These are phyloP conservation scores for Thraustochytrium striatum DNA, from an alignment of 352 stramenopile species.

Conservation along the genomic window DNA sequence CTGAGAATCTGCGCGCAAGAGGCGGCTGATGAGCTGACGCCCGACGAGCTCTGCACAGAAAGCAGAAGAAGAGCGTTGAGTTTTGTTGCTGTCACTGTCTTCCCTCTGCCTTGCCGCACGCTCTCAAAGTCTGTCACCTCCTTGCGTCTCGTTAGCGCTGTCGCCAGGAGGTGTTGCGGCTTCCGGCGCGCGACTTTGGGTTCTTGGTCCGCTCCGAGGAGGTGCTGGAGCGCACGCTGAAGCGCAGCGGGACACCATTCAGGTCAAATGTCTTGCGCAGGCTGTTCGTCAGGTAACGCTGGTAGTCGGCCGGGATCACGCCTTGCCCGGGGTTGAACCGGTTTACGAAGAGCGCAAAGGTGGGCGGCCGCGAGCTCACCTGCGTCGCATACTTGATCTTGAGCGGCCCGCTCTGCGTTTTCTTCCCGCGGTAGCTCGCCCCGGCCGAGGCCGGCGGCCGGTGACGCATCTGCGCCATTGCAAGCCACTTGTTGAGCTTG, in stretches of 20 bases:
- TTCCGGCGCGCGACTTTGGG: too few relatives aligned
- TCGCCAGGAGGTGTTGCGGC: too few relatives aligned
- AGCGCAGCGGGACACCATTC: conserved; percentile 55
- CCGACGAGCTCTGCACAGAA: too few relatives aligned
- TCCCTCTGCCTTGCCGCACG: too few relatives aligned
- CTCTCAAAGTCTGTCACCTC: too few relatives aligned
- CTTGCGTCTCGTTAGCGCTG: too few relatives aligned
- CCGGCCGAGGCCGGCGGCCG: conserved; percentile 36
- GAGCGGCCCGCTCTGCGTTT: not conserved
- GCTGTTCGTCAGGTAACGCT: conserved; percentile 51
- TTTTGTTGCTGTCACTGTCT: too few relatives aligned
- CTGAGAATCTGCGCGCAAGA: too few relatives aligned
- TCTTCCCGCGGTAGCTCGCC: conserved; percentile 17
- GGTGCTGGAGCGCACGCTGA: conserved; percentile 48
- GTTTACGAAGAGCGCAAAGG: conserved; percentile 58
- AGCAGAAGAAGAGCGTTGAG: too few relatives aligned
- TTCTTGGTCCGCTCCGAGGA: too few relatives aligned
- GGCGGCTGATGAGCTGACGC: too few relatives aligned
- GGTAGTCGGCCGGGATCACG: conserved; percentile 50
- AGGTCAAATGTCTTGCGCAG: conserved; percentile 55
- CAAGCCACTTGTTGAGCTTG: conserved; percentile 56
- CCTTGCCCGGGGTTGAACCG: not conserved
- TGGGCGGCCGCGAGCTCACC: conserved; percentile 54
- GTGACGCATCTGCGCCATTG: conserved; percentile 43
- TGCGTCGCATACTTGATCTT: conserved; percentile 58